A percentile compares a stretch with the other conserved stretches of the same genome.
Conservation (phyloP, 352 stramenopile genomes). For the Globisporangium spinosum region DNA sequence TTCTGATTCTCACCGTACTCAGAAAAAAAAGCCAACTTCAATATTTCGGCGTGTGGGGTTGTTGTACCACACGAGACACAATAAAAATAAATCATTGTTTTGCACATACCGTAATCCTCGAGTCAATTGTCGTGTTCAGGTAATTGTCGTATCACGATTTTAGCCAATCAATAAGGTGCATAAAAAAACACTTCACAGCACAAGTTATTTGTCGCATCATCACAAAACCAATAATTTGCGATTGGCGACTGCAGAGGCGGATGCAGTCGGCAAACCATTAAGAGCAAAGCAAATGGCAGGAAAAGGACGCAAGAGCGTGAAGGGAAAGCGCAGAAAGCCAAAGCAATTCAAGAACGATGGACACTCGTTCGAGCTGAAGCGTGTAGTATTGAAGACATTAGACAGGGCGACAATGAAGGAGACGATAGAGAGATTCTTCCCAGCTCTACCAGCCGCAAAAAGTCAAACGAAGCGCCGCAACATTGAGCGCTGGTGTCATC, state of each 20-base stretch:
- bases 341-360: no score
- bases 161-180: no score
- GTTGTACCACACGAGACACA: constrained; percentile 10
- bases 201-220: constrained; percentile 4
- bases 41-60: not conserved
- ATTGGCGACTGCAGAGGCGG: not conserved
- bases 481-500: no score
- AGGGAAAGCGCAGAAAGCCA: no score
- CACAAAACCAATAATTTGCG: constrained; percentile 8
- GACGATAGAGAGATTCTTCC: no score
- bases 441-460: no score
- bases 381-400: no score
- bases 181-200: not conserved
- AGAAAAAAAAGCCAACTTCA: constrained; percentile 1
- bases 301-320: not conserved
- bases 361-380: no score
- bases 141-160: no score
- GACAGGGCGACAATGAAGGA: no score
- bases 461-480: no score
- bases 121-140: no score
- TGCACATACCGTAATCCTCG: not conserved
- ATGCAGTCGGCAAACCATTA: not conserved
- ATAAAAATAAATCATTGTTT: constrained; percentile 2
- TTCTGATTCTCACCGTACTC: constrained; percentile 1
- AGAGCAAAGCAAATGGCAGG: not conserved